Percentiles rank a stretch among this genome's conserved stretches.
phyloP scores from a whole-genome alignment of 306 rosid species.

The Luffa aegyptiaca region DNA sequence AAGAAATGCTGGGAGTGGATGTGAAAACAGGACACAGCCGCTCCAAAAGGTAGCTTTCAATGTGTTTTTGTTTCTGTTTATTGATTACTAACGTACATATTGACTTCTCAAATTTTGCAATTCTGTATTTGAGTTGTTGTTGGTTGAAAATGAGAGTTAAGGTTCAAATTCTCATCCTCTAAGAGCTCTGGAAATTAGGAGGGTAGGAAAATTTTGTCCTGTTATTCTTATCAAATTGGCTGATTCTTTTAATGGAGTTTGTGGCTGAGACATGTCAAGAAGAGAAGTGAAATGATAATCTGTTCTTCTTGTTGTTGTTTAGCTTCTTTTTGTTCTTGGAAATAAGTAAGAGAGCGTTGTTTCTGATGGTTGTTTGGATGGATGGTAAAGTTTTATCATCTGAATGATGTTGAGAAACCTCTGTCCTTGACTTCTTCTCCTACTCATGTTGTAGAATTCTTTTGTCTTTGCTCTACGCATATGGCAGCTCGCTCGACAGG shows the following conservation, averaged over 20 bases:
- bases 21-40: constrained; percentile 51
- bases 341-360: not conserved
- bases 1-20: constrained; percentile 38
- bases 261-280: not conserved
- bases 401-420: constrained; percentile 2
- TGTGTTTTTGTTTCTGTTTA: not conserved
- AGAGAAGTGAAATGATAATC: not conserved
- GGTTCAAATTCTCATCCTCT: not conserved
- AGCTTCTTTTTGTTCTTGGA: not conserved
- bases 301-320: not conserved
- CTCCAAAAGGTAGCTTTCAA: constrained; percentile 52
- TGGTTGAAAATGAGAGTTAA: not conserved
- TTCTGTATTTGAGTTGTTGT: not conserved
- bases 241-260: not conserved
- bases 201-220: not conserved
- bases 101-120: not conserved
- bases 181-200: not conserved
- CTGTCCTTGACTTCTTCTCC: constrained; percentile 8
- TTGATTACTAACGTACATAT: not conserved
- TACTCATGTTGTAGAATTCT: constrained; percentile 8
- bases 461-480: constrained; percentile 17
- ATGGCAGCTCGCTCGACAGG: constrained; percentile 61
- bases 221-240: not conserved
- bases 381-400: not conserved
- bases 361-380: not conserved